Evolutionary conservation across 202 grass and related monocot species (phyloP), one percentile per base, ranked within the genome.

Genomic region (Schoenoplectus tabernaemontani): DNA sequence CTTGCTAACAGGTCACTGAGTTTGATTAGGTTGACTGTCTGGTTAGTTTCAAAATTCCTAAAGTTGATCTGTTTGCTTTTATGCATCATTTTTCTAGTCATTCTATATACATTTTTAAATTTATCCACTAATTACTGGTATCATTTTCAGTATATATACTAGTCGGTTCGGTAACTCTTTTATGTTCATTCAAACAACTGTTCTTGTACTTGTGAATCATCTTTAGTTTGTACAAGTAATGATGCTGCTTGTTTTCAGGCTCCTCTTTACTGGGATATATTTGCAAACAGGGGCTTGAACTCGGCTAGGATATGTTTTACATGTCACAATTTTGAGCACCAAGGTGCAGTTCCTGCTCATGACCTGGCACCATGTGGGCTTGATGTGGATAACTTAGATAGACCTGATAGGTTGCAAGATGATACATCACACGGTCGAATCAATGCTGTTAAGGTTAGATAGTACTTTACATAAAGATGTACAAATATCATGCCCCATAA

Each of bases 211-310:
- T 75, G 56, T 7, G 30, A 75, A 36, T 75, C 71, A 75, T 19
- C 16, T 75, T 56, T 7, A 30, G 54, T 75, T 54, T 58, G 9
- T 85, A 11, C 20, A 11, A 54, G 37, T 36, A 36, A 56, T 16
- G 30, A 50, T 56, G 16, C 17, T 32, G 24, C 51, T 77, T 22
- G 57, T 64, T 72, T 85, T 17, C 68, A 97, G 95, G 91, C 91
- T 67, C 95, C 91, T 58, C 89, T 97, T 87, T 97, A 97, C 87
- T 94, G 95, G 95, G 95, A 97, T 82, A 84, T 92, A 87, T 97
- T 92, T 77, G 87, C 87, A 83, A 88, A 86, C 54, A 82, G 77
- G 36, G 95, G 95, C 34, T 90, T 97, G 80, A 90, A 94, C 83
- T 94, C 89, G 38, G 89, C 95, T 87, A 92, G 91, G 85, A 94